These are phyloP conservation scores for Epithemia pelagica DNA, from an alignment of 108 stramenopile genomes.

Conservation along the genomic window DNA sequence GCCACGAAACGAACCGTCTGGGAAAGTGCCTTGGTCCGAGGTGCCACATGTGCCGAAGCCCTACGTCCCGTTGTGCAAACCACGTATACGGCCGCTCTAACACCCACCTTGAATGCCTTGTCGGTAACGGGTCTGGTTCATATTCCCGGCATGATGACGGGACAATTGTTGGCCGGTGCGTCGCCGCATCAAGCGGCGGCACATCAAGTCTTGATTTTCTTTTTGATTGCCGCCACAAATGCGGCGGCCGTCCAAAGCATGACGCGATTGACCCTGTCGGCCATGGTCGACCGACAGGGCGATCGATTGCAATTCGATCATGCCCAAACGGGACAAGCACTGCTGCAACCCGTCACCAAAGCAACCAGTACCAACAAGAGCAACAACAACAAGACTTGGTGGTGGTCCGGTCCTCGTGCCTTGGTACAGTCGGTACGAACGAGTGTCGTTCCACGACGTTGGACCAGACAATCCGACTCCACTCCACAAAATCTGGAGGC, in stretches of 20 bases:
- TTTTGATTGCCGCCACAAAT: constrained; percentile 51
- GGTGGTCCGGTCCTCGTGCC: too few relatives aligned
- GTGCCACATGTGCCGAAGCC: constrained; percentile 27
- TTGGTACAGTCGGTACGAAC: background rate
- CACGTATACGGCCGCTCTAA: constrained; percentile 26
- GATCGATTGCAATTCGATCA: constrained; percentile 11
- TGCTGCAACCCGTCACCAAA: background rate
- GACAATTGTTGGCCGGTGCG: constrained; percentile 80
- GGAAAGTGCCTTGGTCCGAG: constrained; percentile 32
- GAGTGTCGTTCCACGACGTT: background rate
- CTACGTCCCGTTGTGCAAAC: constrained; percentile 15
- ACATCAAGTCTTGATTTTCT: constrained; percentile 81
- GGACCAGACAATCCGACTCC: background rate
- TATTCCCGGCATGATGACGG: constrained; percentile 94
- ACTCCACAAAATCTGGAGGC: background rate
- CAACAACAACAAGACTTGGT: background rate
- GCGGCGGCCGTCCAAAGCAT: constrained; percentile 27
- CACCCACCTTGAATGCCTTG: constrained; percentile 63
- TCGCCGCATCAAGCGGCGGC: constrained; percentile 66
- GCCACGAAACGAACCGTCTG: constrained; percentile 31
- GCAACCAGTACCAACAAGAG: background rate
- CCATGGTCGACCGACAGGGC: constrained; percentile 12
- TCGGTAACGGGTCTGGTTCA: constrained; percentile 73
- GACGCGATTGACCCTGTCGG: constrained; percentile 32
- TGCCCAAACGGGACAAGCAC: background rate